Conservation (phyloP, 1,284 basidiomycete genomes). For the Phellinidium pouzarii region DNA sequence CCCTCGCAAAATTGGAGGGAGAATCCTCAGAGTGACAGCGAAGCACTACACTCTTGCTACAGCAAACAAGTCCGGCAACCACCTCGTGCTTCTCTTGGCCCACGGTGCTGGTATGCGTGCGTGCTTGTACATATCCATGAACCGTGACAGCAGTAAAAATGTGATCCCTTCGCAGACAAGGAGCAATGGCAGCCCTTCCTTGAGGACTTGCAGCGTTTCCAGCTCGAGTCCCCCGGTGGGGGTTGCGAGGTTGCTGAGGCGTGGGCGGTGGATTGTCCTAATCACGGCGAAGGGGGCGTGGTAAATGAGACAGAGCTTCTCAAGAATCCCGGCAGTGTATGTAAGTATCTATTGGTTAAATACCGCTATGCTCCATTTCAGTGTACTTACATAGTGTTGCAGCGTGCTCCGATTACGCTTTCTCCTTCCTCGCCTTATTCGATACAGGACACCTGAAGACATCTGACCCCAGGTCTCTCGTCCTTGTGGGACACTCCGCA, state of each 20-base stretch:
- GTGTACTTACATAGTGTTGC: background rate
- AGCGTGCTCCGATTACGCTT: slow-evolving; percentile 8
- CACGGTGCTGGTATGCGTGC: background rate
- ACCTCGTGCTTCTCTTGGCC: background rate
- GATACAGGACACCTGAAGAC: background rate
- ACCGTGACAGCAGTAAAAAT: too few relatives aligned
- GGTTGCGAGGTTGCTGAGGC: slow-evolving; percentile 15
- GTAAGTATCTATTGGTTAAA: too few relatives aligned
- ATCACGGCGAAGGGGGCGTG: slow-evolving; percentile 17
- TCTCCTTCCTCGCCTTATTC: background rate
- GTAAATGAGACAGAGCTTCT: slow-evolving; percentile 17
- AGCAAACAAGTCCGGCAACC: background rate
- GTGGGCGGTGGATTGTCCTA: slow-evolving; percentile 21
- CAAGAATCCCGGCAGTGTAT: too few relatives aligned
- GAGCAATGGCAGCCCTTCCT: slow-evolving; percentile 21
- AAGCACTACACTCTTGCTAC: background rate
- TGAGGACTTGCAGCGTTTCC: slow-evolving; percentile 9
- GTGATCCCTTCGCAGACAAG: slow-evolving; percentile 6
- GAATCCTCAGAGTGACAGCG: background rate
- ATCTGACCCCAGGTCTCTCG: background rate
- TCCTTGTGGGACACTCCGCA: slow-evolving; percentile 6
- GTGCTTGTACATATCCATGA: background rate
- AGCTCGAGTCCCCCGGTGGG: background rate
- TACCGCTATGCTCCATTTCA: too few relatives aligned
- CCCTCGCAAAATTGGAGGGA: background rate